Base-by-base conservation (phyloP, 306 rosid genomes). In the Pueraria montana region DNA sequence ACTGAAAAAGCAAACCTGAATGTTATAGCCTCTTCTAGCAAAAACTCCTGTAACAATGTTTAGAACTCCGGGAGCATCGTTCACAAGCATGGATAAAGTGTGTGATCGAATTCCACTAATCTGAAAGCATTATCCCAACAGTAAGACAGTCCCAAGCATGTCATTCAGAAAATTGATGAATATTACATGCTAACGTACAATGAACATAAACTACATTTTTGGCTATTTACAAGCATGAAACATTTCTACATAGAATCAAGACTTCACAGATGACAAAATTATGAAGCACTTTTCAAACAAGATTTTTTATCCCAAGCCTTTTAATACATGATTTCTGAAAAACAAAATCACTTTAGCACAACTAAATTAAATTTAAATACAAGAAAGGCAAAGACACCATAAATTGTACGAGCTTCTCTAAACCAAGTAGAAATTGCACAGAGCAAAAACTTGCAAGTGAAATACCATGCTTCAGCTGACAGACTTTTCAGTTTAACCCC, bases 11-110 rank as follows among this genome's bases (percentile, higher is more conserved):
- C 61, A 78, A 74, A 91, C 97, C 97, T 93, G 97, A 90, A 93
- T 90, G 86, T 93, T 93, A 79, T 93, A 93, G 53, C 96, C 97
- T 83, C 97, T 91, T 76, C 97, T 85, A 73, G 97, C 87, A 81
- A 93, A 93, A 87, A 93, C 94, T 30, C 97, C 97, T 0, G 97
- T 93, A 68, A 93, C 86, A 42, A 91, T 74, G 85, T 87, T 89
- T 32, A 93, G 93, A 88, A 93, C 97, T 46, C 97, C 97, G 10
- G 97, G 97, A 85, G 50, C 72, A 81, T 93, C 97, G 26, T 69
- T 89, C 69, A 93, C 97, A 81, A 93, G 91, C 90, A 93, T 84
- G 87, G 94, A 91, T 74, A 93, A 83, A 82, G 97, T 93, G 88
- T 93, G 97, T 3, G 97, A 93, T 59, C 55, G 91, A 83, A 93